Base-by-base conservation (phyloP, 345 rosid genomes). In the Acer negundo region DNA sequence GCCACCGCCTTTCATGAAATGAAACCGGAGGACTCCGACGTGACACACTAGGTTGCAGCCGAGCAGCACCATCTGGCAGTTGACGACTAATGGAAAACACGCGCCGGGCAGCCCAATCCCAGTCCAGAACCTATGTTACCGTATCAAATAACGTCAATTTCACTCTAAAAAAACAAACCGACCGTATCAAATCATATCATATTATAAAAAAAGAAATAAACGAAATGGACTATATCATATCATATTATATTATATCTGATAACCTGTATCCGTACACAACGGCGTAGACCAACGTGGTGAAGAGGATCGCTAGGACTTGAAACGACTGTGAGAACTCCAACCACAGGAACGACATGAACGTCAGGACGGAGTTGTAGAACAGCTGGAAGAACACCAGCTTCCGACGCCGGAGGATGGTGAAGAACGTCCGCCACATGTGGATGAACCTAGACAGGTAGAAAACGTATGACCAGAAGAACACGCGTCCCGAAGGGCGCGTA, bases 401-500 rank as follows among this genome's bases (percentile, higher is more conserved):
- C 10, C 97, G 89, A 20, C 73, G 82, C 31, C 84, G 76, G 10
- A 92, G 79, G 20, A 95, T 83, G 31, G 90, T 62, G 79, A 93
- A 82, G 68, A 93, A 73, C 1, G 96, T 92, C 0, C 95, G 91
- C 66, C 82, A 40, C 95, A 95, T 92, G 83, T 92, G 97, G 80
- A 95, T 82, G 85, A 86, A 92, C 4, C 98, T 89, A 0, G 94
- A 86, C 56, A 95, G 91, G 82, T 95, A 95, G 79, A 92, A 95
- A 15, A 83, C 79, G 81, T 95, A 95, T 0, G 98, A 95, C 98
- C 98, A 95, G 87, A 95, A 95, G 86, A 95, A 95, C 73, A 95
- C 98, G 4, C 98, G 97, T 13, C 97, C 98, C 0, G 98, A 93
- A 2, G 97, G 95, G 2, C 97, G 91, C 19, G 95, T 95, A 0